Conservation (phyloP, 805 yeast genomes). For the Schizosaccharomyces osmophilus region DNA sequence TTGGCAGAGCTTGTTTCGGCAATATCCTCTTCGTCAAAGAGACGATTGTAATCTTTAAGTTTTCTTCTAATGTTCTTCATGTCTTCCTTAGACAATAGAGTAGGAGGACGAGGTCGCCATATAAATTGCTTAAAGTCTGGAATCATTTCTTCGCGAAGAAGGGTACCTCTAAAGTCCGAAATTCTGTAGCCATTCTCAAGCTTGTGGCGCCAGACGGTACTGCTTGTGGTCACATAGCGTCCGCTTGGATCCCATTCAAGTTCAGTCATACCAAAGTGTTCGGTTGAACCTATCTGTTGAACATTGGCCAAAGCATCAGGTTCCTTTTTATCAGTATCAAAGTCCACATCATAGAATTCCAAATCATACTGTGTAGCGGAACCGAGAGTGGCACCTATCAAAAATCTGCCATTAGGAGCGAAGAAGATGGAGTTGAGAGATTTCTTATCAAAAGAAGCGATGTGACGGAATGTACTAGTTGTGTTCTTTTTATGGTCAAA, state of each 20-base stretch:
- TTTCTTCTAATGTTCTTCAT: conserved; percentile 77
- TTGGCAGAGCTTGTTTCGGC: conserved; percentile 87
- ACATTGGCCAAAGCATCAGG: conserved; percentile 30
- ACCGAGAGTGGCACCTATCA: conserved; percentile 24
- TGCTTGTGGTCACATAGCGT: conserved; percentile 68
- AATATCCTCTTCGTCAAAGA: conserved; percentile 82
- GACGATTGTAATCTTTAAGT: conserved; percentile 68
- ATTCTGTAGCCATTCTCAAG: conserved; percentile 78
- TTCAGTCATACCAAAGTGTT: conserved; percentile 56
- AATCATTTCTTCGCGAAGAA: conserved; percentile 48
- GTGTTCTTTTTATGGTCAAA: conserved; percentile 37
- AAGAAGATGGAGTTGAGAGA: conserved; percentile 51
- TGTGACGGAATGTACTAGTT: conserved; percentile 31
- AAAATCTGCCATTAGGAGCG: conserved; percentile 86
- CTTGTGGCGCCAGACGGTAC: conserved; percentile 61
- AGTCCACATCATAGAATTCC: conserved; percentile 70
- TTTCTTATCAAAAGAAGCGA: conserved; percentile 35
- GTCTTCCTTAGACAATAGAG: conserved; percentile 50
- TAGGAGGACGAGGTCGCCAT: conserved; percentile 94
- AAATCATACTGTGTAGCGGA: conserved; percentile 25
- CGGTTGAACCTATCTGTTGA: conserved; percentile 36
- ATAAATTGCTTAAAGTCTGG: conserved; percentile 69
- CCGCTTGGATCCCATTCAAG: conserved; percentile 92
- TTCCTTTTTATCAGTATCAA: conserved; percentile 36
- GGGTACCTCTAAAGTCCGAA: conserved; percentile 59